Conservation (phyloP, 495 filamentous ascomycete species). For the Daldinia decipiens region DNA sequence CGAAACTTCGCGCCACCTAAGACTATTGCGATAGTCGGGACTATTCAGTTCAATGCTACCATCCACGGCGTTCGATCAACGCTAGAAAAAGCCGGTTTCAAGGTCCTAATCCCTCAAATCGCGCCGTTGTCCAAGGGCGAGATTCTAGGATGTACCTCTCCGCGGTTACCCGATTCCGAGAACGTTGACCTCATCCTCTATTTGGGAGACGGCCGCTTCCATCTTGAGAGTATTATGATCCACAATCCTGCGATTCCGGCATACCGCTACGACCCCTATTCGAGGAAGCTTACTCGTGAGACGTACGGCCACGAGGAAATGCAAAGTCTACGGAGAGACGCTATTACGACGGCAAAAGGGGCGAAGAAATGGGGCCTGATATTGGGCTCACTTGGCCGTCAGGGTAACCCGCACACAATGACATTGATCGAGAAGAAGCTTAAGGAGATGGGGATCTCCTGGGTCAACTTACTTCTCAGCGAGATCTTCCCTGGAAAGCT, state of each 20-base stretch:
- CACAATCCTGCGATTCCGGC: constrained; percentile 90
- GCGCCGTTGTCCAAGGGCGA: constrained; percentile 92
- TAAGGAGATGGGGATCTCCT: constrained; percentile 72
- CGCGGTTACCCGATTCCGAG: constrained; percentile 67
- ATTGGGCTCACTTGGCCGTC: constrained; percentile 87
- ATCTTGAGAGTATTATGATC: constrained; percentile 98
- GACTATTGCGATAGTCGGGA: constrained; percentile 91
- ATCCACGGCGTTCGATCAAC: constrained; percentile 81
- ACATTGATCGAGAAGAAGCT: constrained; percentile 82
- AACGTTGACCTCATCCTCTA: constrained; percentile 85
- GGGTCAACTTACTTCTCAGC: constrained; percentile 82
- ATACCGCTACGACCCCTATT: constrained; percentile 97
- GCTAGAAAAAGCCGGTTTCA: constrained; percentile 84
- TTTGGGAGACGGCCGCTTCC: constrained; percentile 95
- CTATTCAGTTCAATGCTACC: constrained; percentile 98
- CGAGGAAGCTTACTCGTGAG: constrained; percentile 87
- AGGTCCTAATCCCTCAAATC: constrained; percentile 88
- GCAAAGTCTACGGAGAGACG: constrained; percentile 78
- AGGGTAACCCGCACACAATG: constrained; percentile 96
- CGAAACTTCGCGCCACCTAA: constrained; percentile 87
- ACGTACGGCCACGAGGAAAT: constrained; percentile 90
- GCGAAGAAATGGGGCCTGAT: constrained; percentile 95
- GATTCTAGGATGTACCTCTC: constrained; percentile 95
- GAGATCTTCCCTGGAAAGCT: constrained; percentile 98
- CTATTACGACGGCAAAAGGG: constrained; percentile 75